phyloP scores from a whole-genome alignment of 441 rosid species.

The Croton laevigatus region DNA sequence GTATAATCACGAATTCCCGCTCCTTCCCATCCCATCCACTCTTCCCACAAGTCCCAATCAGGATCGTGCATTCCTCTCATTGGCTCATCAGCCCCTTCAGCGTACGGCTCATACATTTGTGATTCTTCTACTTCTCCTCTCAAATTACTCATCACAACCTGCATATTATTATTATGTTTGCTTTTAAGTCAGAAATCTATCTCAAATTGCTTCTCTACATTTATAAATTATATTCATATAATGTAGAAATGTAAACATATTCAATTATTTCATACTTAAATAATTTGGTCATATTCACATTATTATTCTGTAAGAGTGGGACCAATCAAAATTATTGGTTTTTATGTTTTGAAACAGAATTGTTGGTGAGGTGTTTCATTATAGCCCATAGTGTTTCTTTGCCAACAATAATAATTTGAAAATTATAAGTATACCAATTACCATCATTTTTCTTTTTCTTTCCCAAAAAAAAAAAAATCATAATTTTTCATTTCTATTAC shows the following conservation, averaged over 20 bases:
- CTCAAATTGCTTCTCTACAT: no score
- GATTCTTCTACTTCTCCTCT: slow-evolving; percentile 40
- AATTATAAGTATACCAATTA: no score
- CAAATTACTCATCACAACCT: slow-evolving; percentile 59
- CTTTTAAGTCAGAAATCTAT: no score
- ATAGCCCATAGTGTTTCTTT: neutral
- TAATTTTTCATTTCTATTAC: no score
- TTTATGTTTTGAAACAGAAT: neutral
- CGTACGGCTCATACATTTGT: slow-evolving; percentile 29
- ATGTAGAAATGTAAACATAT: no score
- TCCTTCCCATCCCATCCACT: slow-evolving; percentile 99
- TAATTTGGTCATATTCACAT: no score
- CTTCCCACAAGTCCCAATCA: slow-evolving; percentile 87
- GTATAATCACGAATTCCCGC: slow-evolving; percentile 80
- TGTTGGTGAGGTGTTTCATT: neutral
- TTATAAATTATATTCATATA: no score
- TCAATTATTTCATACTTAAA: no score
- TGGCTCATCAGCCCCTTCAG: slow-evolving; percentile 43
- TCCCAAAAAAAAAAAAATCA: neutral
- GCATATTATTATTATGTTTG: neutral
- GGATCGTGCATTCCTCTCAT: slow-evolving; percentile 57
- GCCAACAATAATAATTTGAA: no score
- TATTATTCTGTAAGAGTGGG: no score
- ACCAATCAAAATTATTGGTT: neutral
- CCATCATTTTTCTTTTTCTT: no score